Base-by-base conservation (phyloP, 139 green algal species). In the Auxenochlorella protothecoides region DNA sequence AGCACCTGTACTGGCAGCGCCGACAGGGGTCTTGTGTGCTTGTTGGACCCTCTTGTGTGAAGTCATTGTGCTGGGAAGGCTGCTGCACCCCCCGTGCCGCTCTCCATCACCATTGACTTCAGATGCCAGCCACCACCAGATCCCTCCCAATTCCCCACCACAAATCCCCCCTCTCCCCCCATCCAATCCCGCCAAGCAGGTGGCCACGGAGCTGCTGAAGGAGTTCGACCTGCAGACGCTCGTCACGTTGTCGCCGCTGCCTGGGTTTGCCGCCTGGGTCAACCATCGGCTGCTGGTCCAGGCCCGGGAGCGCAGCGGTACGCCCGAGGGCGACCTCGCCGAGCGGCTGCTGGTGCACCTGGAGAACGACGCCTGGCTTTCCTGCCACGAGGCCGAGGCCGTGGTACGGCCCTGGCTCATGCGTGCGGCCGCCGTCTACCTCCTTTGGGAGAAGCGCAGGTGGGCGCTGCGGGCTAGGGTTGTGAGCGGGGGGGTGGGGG, bases 201-300 rank as follows among this genome's bases (percentile, higher is more conserved):
- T 81, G 53, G 79, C 78, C 4, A 62, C 81, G 56, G 6, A 53
- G 4, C 70, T 91, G 63, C 70, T 83, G 70, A 63, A 65, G 0
- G 83, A 89, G 78, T 67, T 86, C 51, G 71, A 57, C 62, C 16
- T 92, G 6, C 9, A 70, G 14, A 81, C 69, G 2, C 83, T 95
- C 53, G 80, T 77, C 6, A 95, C 89, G 3, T 75, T 96, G 8
- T 93, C 87, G 15, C 90, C 90, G 14, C 72, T 93, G 16, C 90
- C 90, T 52, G 82, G 77, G 69, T 44, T 44, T 44, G 27, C 27
- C 27, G 27, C 27, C 27, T 44, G 27, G 27, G 27, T 44, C 27
- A 44, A 44, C 27, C 27, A 44, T 44, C 27, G 27, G 27, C 27
- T 44, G 27, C 70, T 51, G 53, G n/a, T 9, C 15, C 59, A 59